A percentile compares a stretch with the other conserved stretches of the same genome.
These are phyloP conservation scores for Colletotrichum scovillei DNA, from an alignment of 2,329 filamentous ascomycete genomes.

Conservation along the genomic window DNA sequence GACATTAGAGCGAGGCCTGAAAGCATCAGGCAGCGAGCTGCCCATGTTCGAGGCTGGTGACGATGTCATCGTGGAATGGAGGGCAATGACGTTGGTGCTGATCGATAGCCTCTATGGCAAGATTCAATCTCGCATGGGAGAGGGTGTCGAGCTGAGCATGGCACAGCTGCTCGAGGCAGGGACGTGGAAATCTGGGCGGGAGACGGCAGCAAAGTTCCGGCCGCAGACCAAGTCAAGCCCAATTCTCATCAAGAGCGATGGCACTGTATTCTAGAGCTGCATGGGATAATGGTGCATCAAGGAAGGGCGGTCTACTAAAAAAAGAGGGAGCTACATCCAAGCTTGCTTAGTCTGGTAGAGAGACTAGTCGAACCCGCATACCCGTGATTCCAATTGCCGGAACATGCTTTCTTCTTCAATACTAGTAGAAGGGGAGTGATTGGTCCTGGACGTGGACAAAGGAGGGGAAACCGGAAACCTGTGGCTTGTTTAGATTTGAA, in stretches of 20 bases:
- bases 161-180: constrained; percentile 65
- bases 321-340: not conserved
- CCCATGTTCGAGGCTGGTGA: constrained; percentile 70
- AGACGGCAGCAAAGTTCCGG: constrained; percentile 81
- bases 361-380: not conserved
- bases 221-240: constrained; percentile 86
- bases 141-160: constrained; percentile 53
- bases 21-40: constrained; percentile 62
- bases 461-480: not conserved
- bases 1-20: constrained; percentile 77
- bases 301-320: not conserved
- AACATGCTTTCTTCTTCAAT: not conserved
- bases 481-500: not conserved
- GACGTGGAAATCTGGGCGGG: constrained; percentile 76
- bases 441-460: not conserved
- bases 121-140: constrained; percentile 51
- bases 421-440: not conserved
- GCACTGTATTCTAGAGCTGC: constrained; percentile 75
- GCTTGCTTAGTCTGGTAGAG: not conserved
- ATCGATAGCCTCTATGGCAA: constrained; percentile 65
- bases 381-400: not conserved
- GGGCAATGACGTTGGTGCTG: constrained; percentile 71
- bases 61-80: constrained; percentile 74
- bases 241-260: constrained; percentile 84
- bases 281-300: not conserved